Base-by-base conservation (phyloP, 176 grass and related monocot species). In the Microstegium vimineum region DNA sequence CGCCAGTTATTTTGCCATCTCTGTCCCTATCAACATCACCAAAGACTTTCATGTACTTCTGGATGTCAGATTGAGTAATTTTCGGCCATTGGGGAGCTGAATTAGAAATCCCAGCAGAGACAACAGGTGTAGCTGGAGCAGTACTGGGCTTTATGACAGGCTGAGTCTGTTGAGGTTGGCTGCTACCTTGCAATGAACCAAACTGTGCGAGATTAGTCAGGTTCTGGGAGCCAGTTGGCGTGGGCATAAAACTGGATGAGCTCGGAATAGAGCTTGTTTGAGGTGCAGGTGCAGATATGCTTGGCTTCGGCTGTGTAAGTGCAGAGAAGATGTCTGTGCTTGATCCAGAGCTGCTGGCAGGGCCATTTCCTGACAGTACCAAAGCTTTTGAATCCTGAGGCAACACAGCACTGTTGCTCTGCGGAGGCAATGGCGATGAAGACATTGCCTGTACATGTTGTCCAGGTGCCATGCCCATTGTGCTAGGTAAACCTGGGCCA, bases 21-120 rank as follows among this genome's bases (percentile, higher is more conserved):
- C 91, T 95, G 73, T 96, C 93, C 73, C 88, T 99, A 78, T 94
- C 93, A 34, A 99, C 91, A 54, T 95, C 93, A 27, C 83, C 89
- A 81, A 99, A 99, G 52, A 99, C 97, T 82, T 93, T 94, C 57
- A 90, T 92, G 89, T 99, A 99, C 70, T 99, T 99, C 81, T 90
- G 91, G 75, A 99, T 91, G 67, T 99, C 97, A 75, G 93, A 83
- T 73, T 99, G 93, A 78, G 74, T 89, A 78, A 99, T 87, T 86
- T 95, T 99, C n/a, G 97, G 93, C 97, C 97, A 99, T 66, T 95
- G 90, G 38, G 87, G 79, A 77, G 87, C 62, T 70, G 87, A 92
- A 81, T 69, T 94, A 61, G 90, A 81, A 85, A 73, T 32, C 49
- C 66, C 81, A 56, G 81, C 26, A 78, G 89, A 81, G 86, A 88